Evolutionary conservation across 306 rosid genomes (phyloP).

Genomic region (Benincasa hispida): DNA sequence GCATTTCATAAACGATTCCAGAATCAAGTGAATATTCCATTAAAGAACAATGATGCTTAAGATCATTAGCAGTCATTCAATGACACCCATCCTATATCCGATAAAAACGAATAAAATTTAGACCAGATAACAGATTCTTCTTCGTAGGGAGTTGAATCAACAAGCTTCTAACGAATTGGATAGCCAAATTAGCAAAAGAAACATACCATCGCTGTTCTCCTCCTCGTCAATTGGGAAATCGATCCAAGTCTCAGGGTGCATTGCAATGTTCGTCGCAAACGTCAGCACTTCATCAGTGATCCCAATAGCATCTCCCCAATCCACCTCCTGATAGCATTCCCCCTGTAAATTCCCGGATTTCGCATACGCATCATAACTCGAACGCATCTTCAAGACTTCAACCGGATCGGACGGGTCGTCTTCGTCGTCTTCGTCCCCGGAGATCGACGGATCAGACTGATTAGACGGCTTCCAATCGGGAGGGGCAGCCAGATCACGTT

Average conservation of each 20-base stretch:
- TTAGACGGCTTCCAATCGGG: constrained; percentile 12
- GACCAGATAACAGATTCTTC: background rate
- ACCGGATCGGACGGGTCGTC: constrained; percentile 10
- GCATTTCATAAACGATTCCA: background rate
- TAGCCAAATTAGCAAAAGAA: background rate
- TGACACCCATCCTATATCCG: background rate
- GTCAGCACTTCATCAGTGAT: constrained; percentile 78
- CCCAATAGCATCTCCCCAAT: constrained; percentile 33
- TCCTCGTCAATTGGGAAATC: constrained; percentile 93
- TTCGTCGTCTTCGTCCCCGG: constrained; percentile 8
- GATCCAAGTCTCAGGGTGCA: constrained; percentile 99
- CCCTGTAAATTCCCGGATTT: constrained; percentile 10
- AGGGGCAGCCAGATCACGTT: background rate
- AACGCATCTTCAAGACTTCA: constrained; percentile 9
- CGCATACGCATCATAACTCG: constrained; percentile 12
- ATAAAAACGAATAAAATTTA: background rate
- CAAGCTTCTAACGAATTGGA: background rate
- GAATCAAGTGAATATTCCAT: background rate
- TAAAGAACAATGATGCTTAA: background rate
- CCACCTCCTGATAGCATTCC: constrained; percentile 22
- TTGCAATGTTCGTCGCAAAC: constrained; percentile 75
- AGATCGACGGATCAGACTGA: constrained; percentile 6
- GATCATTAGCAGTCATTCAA: background rate
- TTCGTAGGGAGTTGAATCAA: background rate
- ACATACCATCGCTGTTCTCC: constrained; percentile 64